phyloP scores from a whole-genome alignment of 371 early-diverging fungal species.

The Mortierella sp. region DNA sequence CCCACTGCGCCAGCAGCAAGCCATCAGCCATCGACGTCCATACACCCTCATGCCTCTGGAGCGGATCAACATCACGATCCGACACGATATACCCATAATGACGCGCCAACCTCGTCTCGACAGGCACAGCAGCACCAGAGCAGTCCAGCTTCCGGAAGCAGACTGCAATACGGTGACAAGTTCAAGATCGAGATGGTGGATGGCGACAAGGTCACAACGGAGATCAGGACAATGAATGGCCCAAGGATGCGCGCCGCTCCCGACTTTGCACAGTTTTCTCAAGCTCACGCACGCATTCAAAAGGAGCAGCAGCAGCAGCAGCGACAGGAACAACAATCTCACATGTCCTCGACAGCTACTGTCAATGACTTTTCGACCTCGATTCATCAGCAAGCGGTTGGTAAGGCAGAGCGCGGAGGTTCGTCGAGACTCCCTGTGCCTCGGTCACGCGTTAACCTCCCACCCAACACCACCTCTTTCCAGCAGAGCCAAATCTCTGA shows the following conservation, averaged over 20 bases:
- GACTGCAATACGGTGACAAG: conserved; percentile 39
- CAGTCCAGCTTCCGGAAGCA: not conserved
- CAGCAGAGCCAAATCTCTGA: not conserved
- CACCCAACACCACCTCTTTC: not conserved
- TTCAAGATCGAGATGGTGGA: conserved; percentile 46
- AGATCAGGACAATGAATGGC: conserved; percentile 32
- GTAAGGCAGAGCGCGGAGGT: not conserved
- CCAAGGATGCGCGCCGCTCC: conserved; percentile 12
- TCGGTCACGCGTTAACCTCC: conserved; percentile 16
- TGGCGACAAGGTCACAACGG: conserved; percentile 27
- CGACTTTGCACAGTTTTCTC: conserved; percentile 16
- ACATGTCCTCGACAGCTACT: conserved; percentile 8
- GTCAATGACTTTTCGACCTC: conserved; percentile 9
- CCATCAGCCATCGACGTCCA: not conserved
- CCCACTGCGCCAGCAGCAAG: not conserved
- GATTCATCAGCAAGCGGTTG: conserved; percentile 6
- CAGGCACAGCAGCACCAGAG: not conserved
- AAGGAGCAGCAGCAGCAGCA: conserved; percentile 17
- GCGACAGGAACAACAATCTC: conserved; percentile 1
- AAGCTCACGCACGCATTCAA: conserved; percentile 11
- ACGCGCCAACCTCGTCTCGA: not conserved
- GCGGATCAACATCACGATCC: not conserved
- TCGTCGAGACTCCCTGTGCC: conserved; percentile 39
- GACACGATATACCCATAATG: conserved; percentile 5
- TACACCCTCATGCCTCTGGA: not conserved